Evolutionary conservation across 2,329 filamentous ascomycete genomes (phyloP).

Genomic region (Phaeosphaeria sp.): DNA sequence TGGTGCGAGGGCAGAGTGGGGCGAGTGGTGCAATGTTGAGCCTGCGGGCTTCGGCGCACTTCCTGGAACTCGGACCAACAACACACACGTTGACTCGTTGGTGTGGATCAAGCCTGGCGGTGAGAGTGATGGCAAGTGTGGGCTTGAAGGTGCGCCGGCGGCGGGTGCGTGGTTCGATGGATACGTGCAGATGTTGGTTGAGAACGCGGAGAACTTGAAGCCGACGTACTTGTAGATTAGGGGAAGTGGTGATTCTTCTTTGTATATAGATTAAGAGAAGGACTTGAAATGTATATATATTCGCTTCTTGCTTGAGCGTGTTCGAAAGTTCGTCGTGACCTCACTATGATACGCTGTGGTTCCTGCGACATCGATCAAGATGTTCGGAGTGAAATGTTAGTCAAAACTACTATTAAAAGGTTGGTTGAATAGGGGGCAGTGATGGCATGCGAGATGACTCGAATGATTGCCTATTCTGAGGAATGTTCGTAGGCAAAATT

Average conservation of each 20-base stretch:
- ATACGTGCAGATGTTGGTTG: slow-evolving; percentile 37
- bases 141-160: slow-evolving; percentile 31
- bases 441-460: too few relatives aligned
- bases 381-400: too few relatives aligned
- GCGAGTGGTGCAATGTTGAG: slow-evolving; percentile 38
- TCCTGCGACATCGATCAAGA: too few relatives aligned
- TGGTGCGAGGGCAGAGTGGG: slow-evolving; percentile 33
- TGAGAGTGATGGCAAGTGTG: slow-evolving; percentile 36
- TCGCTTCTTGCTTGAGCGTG: background rate
- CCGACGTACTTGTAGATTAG: background rate
- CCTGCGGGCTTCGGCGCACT: slow-evolving; percentile 30
- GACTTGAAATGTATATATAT: background rate
- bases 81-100: slow-evolving; percentile 34
- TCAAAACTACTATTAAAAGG: too few relatives aligned
- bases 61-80: slow-evolving; percentile 26
- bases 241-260: background rate
- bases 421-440: too few relatives aligned
- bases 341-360: too few relatives aligned
- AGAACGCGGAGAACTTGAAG: slow-evolving; percentile 26
- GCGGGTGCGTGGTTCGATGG: slow-evolving; percentile 39
- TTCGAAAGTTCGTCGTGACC: background rate
- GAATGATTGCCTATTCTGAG: too few relatives aligned
- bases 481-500: too few relatives aligned
- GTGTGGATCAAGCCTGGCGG: slow-evolving; percentile 43
- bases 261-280: background rate